These are phyloP conservation scores for Candida sojae DNA, from an alignment of 1,139 yeast species.

Conservation along the genomic window DNA sequence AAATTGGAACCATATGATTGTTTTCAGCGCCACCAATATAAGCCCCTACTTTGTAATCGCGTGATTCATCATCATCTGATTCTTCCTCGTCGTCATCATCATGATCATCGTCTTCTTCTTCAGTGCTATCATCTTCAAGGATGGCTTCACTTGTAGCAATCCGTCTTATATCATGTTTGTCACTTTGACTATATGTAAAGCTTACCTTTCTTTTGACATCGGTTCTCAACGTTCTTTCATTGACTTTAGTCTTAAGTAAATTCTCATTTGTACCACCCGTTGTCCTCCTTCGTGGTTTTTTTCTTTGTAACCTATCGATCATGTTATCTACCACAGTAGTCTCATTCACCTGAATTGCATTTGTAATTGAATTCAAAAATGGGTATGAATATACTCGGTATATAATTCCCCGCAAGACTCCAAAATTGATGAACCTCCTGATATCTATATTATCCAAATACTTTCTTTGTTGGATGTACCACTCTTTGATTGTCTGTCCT, in stretches of 20 bases:
- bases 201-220: slow-evolving; percentile 32
- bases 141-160: slow-evolving; percentile 12
- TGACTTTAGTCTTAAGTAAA: slow-evolving; percentile 26
- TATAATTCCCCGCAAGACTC: slow-evolving; percentile 76
- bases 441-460: slow-evolving; percentile 69
- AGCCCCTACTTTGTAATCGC: background rate
- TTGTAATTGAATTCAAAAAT: slow-evolving; percentile 41
- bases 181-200: slow-evolving; percentile 25
- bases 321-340: slow-evolving; percentile 30
- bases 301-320: slow-evolving; percentile 22
- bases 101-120: slow-evolving; percentile 19
- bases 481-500: slow-evolving; percentile 74
- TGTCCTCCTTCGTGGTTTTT: slow-evolving; percentile 9
- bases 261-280: slow-evolving; percentile 13
- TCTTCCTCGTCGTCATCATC: slow-evolving; percentile 6
- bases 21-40: background rate
- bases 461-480: slow-evolving; percentile 70
- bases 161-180: slow-evolving; percentile 6
- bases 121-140: slow-evolving; percentile 20
- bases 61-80: background rate
- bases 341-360: slow-evolving; percentile 35
- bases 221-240: slow-evolving; percentile 30
- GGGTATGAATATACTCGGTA: slow-evolving; percentile 84
- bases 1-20: slow-evolving; percentile 3
- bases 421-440: slow-evolving; percentile 83